A percentile compares a stretch with the other conserved stretches of the same genome.
phyloP scores from a whole-genome alignment of 2,329 filamentous ascomycete species.

The Xylaria sp. region DNA sequence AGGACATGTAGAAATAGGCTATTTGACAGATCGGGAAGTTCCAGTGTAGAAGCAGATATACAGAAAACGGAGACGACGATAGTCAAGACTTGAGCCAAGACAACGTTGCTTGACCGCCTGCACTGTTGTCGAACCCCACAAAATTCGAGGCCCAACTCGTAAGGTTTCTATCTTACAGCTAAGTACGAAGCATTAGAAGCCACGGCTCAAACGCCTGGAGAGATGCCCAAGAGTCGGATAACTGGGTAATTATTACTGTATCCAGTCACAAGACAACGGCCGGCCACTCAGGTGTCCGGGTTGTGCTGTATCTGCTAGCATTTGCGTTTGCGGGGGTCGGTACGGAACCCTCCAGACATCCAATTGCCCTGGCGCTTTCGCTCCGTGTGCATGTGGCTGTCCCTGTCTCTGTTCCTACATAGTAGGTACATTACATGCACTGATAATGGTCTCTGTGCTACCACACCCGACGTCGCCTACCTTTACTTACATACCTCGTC shows the following conservation, averaged over 20 bases:
- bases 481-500: too few relatives aligned
- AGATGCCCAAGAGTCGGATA: slow-evolving; percentile 15
- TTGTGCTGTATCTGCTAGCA: slow-evolving; percentile 9
- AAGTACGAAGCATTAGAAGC: background rate
- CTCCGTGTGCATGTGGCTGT: background rate
- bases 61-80: background rate
- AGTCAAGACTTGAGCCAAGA: background rate
- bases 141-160: slow-evolving; percentile 30
- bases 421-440: background rate
- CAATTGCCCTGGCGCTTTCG: background rate
- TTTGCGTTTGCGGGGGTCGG: slow-evolving; percentile 19
- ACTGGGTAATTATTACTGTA: slow-evolving; percentile 26
- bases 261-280: slow-evolving; percentile 15
- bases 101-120: background rate
- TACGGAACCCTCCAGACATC: slow-evolving; percentile 5
- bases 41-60: background rate
- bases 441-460: background rate
- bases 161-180: background rate
- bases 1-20: slow-evolving; percentile 10
- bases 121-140: slow-evolving; percentile 14
- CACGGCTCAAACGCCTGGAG: background rate
- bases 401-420: slow-evolving; percentile 2
- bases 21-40: slow-evolving; percentile 7
- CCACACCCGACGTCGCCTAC: too few relatives aligned
- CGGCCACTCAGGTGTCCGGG: background rate